Base-by-base conservation (phyloP, 1,284 basidiomycete species). In the Rhodotorula sp. region DNA sequence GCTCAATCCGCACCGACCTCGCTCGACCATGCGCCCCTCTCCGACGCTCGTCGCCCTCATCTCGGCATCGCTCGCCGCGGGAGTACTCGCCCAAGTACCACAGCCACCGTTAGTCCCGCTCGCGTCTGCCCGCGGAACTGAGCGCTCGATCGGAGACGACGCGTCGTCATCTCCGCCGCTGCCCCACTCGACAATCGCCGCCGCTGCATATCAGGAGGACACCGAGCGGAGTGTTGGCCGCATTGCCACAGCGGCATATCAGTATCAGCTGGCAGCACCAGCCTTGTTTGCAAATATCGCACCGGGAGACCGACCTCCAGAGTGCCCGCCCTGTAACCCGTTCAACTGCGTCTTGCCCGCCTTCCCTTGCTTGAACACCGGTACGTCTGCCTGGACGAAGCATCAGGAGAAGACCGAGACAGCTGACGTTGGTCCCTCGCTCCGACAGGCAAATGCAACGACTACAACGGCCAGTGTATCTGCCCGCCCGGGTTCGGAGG, bases 401-500 rank as follows among this genome's bases (percentile, higher is more conserved):
- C 29, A 34, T 34, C 34, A 34, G 34, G 34, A 34, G 34, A 34
- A 7, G 34, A 34, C 34, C 56, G 29, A 16, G 43, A 21, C 16
- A 58, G 34, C 46, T 6, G 18, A 3, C 1, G 48, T 49, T 68
- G 47, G 23, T 6, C 0, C 6, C 8, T 2, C 0, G 31, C 5
- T 34, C 8, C 15, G 15, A 3, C 65, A 76, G 93, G 91, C 48
- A 85, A 89, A 67, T 97, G 93, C 82, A 90, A 92, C 81, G 84
- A 87, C 61, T 95, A 90, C 80, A 90, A 95, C 80, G 93, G 93
- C 0, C 91, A 93, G 79, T 97, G 93, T 82, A 87, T 90, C 79
- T 97, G 93, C 81, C 92, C 92, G 0, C 85, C 90, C 62, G 93
- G 93, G 54, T 97, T 92, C 86, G 91, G 92, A 21, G 93, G 93